These are phyloP conservation scores for Psophocarpus tetragonolobus DNA, from an alignment of 306 rosid genomes.

Conservation along the genomic window DNA sequence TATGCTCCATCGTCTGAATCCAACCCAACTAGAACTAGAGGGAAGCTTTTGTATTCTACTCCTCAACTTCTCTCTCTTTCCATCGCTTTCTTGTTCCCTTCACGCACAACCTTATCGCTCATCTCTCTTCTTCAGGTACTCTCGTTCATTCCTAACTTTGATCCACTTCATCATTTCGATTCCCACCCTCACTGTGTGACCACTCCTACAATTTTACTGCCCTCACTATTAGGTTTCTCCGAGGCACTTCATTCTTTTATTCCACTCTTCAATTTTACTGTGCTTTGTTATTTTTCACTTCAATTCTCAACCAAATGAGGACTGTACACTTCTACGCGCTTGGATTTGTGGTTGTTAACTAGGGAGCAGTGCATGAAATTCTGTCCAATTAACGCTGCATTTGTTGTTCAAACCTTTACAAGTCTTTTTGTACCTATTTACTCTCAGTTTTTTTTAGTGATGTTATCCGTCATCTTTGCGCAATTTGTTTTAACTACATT, in stretches of 20 bases:
- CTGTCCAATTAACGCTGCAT: neutral
- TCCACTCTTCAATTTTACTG: slow-evolving; percentile 16
- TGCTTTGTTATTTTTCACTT: neutral
- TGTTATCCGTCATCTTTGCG: neutral
- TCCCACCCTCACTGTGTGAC: slow-evolving; percentile 3
- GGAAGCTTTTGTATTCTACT: neutral
- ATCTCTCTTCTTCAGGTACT: slow-evolving; percentile 45
- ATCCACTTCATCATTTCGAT: slow-evolving; percentile 8
- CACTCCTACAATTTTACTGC: neutral
- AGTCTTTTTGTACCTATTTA: neutral
- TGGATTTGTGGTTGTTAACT: neutral
- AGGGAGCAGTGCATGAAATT: neutral
- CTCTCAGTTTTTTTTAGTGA: neutral
- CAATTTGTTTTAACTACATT: neutral
- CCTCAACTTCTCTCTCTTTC: neutral
- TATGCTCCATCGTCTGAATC: slow-evolving; percentile 5
- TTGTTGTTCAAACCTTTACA: neutral
- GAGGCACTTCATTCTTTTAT: neutral
- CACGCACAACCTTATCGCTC: slow-evolving; percentile 34
- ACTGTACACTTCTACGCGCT: neutral
- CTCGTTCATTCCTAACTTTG: slow-evolving; percentile 19
- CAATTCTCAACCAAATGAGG: neutral
- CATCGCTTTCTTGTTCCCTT: neutral
- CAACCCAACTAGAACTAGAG: neutral
- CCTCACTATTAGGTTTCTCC: neutral